phyloP scores from a whole-genome alignment of 148 eudicot genomes.

The Cornus florida region DNA sequence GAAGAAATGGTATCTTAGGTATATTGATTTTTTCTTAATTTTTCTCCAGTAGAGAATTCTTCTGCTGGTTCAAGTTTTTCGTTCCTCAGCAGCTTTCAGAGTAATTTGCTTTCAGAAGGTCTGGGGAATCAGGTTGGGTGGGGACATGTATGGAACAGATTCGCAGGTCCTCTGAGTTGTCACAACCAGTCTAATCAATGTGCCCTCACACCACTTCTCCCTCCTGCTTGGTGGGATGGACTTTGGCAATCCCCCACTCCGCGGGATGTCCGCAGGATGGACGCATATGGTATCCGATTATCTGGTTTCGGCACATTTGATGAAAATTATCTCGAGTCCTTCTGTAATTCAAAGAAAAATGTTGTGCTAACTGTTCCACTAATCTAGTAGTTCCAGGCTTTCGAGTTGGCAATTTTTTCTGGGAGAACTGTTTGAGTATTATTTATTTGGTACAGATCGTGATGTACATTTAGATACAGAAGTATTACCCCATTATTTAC shows the following conservation, averaged over 20 bases:
- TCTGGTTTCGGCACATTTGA: constrained; percentile 77
- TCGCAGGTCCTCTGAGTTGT: constrained; percentile 86
- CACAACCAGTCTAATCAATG: constrained; percentile 68
- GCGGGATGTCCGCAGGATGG: constrained; percentile 66
- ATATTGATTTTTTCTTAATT: constrained; percentile 3
- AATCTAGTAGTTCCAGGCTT: constrained; percentile 2
- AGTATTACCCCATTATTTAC: too few species aligned
- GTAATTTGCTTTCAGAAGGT: constrained; percentile 59
- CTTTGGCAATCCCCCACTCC: constrained; percentile 87
- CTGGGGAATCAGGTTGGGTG: constrained; percentile 79
- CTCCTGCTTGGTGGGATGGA: constrained; percentile 98
- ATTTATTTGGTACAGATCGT: too few species aligned
- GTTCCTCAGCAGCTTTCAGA: constrained; percentile 84
- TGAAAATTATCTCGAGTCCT: constrained; percentile 43
- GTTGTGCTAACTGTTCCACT: constrained; percentile 23
- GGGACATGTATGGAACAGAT: constrained; percentile 97
- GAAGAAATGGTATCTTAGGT: background rate
- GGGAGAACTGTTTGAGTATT: too few species aligned
- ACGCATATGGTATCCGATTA: constrained; percentile 58
- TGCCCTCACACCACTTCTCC: constrained; percentile 83
- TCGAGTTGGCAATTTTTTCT: background rate
- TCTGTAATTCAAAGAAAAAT: constrained; percentile 54
- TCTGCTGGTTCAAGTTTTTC: constrained; percentile 39
- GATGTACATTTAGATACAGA: too few species aligned
- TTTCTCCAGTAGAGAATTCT: constrained; percentile 48